Evolutionary conservation across 2,329 filamentous ascomycete species (phyloP).

Genomic region (Beauveria medogensis): DNA sequence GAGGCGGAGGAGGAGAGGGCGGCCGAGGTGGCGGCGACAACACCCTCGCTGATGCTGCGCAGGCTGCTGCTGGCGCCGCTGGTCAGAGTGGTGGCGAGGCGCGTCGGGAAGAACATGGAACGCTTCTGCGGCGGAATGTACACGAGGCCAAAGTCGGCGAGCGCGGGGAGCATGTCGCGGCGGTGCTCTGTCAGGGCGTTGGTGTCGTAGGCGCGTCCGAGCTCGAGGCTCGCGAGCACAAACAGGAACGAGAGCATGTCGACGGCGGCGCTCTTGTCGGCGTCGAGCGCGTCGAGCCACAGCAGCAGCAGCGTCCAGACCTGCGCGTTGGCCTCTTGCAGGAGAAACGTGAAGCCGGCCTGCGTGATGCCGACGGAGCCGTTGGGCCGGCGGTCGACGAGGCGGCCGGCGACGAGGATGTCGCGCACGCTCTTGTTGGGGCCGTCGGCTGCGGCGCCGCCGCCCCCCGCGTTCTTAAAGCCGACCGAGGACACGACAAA

Average conservation of each 20-base stretch:
- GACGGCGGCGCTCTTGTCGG: conserved; percentile 53
- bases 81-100: conserved; percentile 89
- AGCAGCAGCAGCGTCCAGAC: conserved; percentile 93
- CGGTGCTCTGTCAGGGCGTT: conserved; percentile 74
- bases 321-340: conserved; percentile 93
- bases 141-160: conserved; percentile 87
- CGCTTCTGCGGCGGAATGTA: conserved; percentile 56
- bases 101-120: conserved; percentile 75
- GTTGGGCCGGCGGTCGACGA: conserved; percentile 60
- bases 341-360: conserved; percentile 84
- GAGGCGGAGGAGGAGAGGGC: conserved; percentile 23
- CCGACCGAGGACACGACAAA: conserved; percentile 81
- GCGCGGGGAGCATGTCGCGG: conserved; percentile 78
- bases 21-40: conserved; percentile 54
- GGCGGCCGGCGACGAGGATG: conserved; percentile 68
- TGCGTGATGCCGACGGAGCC: conserved; percentile 77
- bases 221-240: conserved; percentile 84
- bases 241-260: conserved; percentile 96
- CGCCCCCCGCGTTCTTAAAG: conserved; percentile 30
- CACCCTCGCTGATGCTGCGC: conserved; percentile 59
- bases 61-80: conserved; percentile 66
- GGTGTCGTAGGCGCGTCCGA: conserved; percentile 86
- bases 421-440: conserved; percentile 76
- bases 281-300: conserved; percentile 78
- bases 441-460: conserved; percentile 35